phyloP scores from a whole-genome alignment of 73 alveolate genomes.

The Paramecium sonneborni region DNA sequence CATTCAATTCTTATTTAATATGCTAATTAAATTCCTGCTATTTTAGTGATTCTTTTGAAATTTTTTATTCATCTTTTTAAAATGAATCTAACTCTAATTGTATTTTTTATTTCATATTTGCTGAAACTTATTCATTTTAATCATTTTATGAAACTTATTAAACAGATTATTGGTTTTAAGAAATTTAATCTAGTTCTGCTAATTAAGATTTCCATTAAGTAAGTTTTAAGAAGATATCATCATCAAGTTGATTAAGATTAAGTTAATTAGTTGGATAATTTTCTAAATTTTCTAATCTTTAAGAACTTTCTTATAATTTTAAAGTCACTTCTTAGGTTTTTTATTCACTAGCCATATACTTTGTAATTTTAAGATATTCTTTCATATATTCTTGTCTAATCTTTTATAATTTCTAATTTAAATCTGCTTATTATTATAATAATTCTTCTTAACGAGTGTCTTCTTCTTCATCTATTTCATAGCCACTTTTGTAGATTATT shows the following conservation, averaged over 20 bases:
- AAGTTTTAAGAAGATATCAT: not conserved
- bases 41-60: not conserved
- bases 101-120: not conserved
- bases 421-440: not conserved
- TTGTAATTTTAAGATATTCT: not conserved
- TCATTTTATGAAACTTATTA: not conserved
- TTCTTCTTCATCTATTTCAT: constrained; percentile 45
- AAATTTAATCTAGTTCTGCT: not conserved
- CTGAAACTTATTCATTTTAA: not conserved
- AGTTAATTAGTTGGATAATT: not conserved
- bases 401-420: not conserved
- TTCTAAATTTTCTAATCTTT: constrained; percentile 22
- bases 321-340: not conserved
- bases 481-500: constrained; percentile 19
- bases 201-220: not conserved
- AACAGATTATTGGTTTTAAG: not conserved
- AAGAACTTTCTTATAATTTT: not conserved
- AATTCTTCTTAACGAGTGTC: not conserved
- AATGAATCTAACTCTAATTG: not conserved
- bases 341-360: constrained; percentile 29
- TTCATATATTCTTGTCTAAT: constrained; percentile 27
- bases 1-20: not conserved
- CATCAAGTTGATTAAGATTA: not conserved
- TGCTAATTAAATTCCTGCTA: not conserved
- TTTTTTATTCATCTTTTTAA: not conserved